Percentiles rank a stretch among this genome's conserved stretches.
Evolutionary conservation across 768 basidiomycete genomes (phyloP).

Genomic region (Trametopsis cervina): DNA sequence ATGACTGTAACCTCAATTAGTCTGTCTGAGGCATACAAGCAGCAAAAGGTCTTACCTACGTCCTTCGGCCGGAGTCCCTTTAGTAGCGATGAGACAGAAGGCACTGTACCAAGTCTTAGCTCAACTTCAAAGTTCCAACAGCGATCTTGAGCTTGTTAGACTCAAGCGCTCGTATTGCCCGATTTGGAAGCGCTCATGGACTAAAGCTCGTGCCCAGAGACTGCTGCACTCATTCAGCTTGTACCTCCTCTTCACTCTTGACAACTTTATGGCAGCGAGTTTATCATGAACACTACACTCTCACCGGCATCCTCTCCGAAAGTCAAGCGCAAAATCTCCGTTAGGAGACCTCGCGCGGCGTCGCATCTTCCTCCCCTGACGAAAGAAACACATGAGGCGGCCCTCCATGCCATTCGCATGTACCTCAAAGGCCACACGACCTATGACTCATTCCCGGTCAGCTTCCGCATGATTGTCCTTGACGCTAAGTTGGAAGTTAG

Average conservation of each 20-base stretch:
- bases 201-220: background rate
- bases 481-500: conserved; percentile 95
- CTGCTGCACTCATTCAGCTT: background rate
- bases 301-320: conserved; percentile 45
- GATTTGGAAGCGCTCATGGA: background rate
- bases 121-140: too few species aligned
- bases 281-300: conserved; percentile 39
- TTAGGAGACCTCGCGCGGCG: conserved; percentile 43
- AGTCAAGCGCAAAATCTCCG: conserved; percentile 50
- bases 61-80: too few species aligned
- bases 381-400: conserved; percentile 62
- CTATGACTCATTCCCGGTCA: conserved; percentile 97
- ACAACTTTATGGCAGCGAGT: conserved; percentile 15
- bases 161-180: background rate
- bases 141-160: background rate
- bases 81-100: too few species aligned
- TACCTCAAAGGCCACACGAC: conserved; percentile 82
- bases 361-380: conserved; percentile 53
- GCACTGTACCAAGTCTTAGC: too few species aligned
- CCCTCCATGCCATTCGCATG: conserved; percentile 61
- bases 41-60: too few species aligned
- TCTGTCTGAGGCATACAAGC: too few species aligned
- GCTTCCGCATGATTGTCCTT: conserved; percentile 92
- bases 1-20: background rate
- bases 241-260: background rate